Base-by-base conservation (phyloP, 805 yeast genomes). In the Metschnikowia shivogae region DNA sequence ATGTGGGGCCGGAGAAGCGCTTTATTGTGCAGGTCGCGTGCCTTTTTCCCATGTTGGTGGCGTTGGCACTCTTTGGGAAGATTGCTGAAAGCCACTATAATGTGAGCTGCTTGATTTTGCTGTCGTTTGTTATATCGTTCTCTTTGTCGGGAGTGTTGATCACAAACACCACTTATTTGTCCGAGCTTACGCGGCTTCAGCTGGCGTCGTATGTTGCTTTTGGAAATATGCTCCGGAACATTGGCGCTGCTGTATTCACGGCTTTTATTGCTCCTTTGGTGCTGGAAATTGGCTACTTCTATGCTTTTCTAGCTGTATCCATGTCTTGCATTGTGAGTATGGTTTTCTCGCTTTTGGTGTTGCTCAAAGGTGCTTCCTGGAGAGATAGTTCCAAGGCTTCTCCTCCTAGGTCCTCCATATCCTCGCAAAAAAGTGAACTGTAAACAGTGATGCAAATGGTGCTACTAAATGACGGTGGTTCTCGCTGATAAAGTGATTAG, bases 71-170 rank as follows among this genome's bases (percentile, higher is more conserved):
- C 0, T 78, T 74, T 53, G 82, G 82, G 0, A 78, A 82, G 82
- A 60, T 77, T 27, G 61, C 72, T 28, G 62, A 75, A 12, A 62
- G 60, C 31, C 63, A 64, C 10, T 63, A 63, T 13, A 72, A 65
- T 42, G 61, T 74, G 29, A 69, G 59, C 0, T 49, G 70, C 6
- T 64, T 76, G 3, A 68, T 74, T 42, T 63, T 74, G 4, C 72
- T 73, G 47, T 59, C 75, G 0, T 76, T 74, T 47, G 54, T 77
- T 5, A 63, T 65, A 27, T 80, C 81, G 0, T 74, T 76, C 53
- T 82, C 82, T 1, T 68, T 77, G 67, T 74, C 82, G 0, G 78
- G 81, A 76, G 74, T 76, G 27, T 75, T 77, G 47, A 74, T 76
- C 17, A 70, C 77, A 0, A 74, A 74, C 3, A 77, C 79, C 47